Base-by-base conservation (phyloP, 2,329 filamentous ascomycete genomes). In the Talaromyces sp. region DNA sequence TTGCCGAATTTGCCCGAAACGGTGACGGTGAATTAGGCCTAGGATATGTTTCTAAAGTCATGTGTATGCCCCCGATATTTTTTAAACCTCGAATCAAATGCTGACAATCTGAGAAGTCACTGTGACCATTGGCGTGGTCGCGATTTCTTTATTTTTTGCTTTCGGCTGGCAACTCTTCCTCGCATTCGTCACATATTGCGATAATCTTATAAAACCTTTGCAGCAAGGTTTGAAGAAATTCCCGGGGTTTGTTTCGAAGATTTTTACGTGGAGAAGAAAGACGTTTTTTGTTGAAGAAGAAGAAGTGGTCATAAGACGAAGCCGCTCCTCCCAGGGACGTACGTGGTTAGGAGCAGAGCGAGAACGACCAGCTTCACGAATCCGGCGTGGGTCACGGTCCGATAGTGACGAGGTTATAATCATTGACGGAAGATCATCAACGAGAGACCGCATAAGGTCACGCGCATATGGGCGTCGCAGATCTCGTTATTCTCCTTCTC, bases 1-100 rank as follows among this genome's bases (percentile, higher is more conserved):
- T 57, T 24, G 55, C 27, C 55, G 41, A 57, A 57, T 57, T 57
- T 48, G 27, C 31, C 41, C 55, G 55, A 57, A 57, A 57, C 19
- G 19, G 27, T 24, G 27, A 57, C 27, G 55, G 55, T 46, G 46
- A 35, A 26, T 50, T 57, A 17, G 19, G 55, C 26, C 27, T 57
- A 24, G 46, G 19, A 26, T 50, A 50, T 26, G 19, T 50, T 50
- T 50, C 46, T 50, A 27, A 24, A 50, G 24, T 50, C 46, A 50
- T 50, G 46, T 50, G 46, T 50, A 50, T 24, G 46, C 6, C 24
- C 46, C 19, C 46, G 2, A 50, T 27, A 12, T 24, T 50, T 19
- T 27, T 26, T 27, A 27, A 26, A 14, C 2, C 46, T 27, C 21
- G 21, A 17, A 10, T 12, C 9, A 24, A 26, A 50, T 24, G 11